Base-by-base conservation (phyloP, 2,329 filamentous ascomycete species). In the Zarea fungicola region DNA sequence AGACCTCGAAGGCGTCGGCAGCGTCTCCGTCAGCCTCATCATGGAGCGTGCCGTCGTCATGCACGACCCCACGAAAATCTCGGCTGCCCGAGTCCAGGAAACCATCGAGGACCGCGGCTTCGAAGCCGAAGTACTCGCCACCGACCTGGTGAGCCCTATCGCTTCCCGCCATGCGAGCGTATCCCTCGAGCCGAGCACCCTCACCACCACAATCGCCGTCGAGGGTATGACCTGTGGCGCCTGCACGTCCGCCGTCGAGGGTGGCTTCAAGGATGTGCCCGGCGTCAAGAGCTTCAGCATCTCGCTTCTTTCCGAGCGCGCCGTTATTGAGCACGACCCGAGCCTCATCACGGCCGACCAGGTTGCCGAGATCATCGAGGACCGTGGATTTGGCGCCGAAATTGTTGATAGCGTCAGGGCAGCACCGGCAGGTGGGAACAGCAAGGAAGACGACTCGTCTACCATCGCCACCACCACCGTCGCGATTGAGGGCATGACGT, bases 31-130 rank as follows among this genome's bases (percentile, higher is more conserved):
- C 60, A 96, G 89, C 64, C 73, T 99, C 59, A 87, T 96, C 49
- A 95, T 96, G 83, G 91, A 96, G 67, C 83, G 92, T 52, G 93
- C 92, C n/a, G 91, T 97, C 35, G 76, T 97, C 29, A 85, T 91
- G 68, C 93, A 99, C 69, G 86, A 97, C 66, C 82, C 89, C 1
- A 71, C 77, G 48, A 77, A 80, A 45, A 79, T 97, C 46, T 72
- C 88, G 13, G 79, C 89, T 52, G 86, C 91, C 31, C 72, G 84
- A 57, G 79, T 97, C 52, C 82, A 81, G 62, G 89, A 95, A 56
- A 89, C 87, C 29, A 93, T 96, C 56, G 89, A 96, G 60, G 90
- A 95, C 65, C 80, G 89, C 52, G 91, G 91, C 1, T 97, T 97
- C 64, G 92, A 96, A 61, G 90, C 90, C 32, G 81, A 90, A 56